Conservation (phyloP, 768 basidiomycete species). For the Podaxis mareebaensis region DNA sequence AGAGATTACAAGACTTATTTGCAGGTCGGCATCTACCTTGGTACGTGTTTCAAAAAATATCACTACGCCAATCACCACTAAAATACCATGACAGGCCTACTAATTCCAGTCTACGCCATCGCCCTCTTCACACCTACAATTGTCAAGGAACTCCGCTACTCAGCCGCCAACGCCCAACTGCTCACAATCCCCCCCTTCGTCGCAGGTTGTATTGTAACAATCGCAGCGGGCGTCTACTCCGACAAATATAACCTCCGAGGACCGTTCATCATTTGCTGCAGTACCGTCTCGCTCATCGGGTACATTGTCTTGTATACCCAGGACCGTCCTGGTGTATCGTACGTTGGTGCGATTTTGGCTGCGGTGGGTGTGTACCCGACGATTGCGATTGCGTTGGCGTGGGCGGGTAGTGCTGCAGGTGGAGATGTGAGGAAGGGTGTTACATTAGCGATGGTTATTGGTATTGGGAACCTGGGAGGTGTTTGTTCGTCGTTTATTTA, state of each 20-base stretch:
- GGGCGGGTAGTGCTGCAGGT: slow-evolving; percentile 57
- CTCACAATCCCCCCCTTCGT: slow-evolving; percentile 53
- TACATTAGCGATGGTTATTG: slow-evolving; percentile 53
- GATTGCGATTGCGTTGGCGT: slow-evolving; percentile 48
- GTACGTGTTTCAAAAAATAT: slow-evolving; percentile 23
- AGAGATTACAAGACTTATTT: slow-evolving; percentile 46
- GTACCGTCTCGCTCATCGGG: slow-evolving; percentile 47
- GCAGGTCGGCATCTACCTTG: slow-evolving; percentile 42
- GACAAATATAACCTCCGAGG: slow-evolving; percentile 45
- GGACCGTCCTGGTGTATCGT: slow-evolving; percentile 35
- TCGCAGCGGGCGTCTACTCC: slow-evolving; percentile 41
- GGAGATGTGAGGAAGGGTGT: slow-evolving; percentile 48
- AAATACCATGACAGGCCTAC: slow-evolving; percentile 26
- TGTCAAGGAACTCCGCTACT: slow-evolving; percentile 45
- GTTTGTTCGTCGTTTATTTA: slow-evolving; percentile 43
- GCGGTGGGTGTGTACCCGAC: slow-evolving; percentile 55
- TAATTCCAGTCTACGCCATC: slow-evolving; percentile 44
- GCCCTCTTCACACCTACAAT: slow-evolving; percentile 54
- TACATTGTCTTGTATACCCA: slow-evolving; percentile 49
- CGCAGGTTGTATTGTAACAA: slow-evolving; percentile 44
- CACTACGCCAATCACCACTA: background rate
- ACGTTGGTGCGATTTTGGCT: slow-evolving; percentile 49
- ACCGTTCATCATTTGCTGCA: slow-evolving; percentile 46
- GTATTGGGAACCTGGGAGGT: slow-evolving; percentile 55
- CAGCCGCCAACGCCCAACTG: slow-evolving; percentile 49